Evolutionary conservation across 176 grass and related monocot species (phyloP), one percentile per base, ranked within the genome.

Genomic region (Carex scoparia): DNA sequence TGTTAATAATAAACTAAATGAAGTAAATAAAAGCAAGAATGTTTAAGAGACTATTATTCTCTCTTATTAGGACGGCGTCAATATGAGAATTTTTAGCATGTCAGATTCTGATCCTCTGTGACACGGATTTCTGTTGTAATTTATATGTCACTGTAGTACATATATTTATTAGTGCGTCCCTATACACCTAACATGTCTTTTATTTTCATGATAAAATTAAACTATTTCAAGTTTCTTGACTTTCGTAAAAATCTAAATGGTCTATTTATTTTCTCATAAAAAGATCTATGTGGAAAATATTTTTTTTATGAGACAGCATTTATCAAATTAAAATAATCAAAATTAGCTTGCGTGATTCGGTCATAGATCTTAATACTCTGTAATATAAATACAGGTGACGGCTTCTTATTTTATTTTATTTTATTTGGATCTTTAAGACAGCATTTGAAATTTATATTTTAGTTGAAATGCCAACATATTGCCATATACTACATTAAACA

Each of bases 51-150:
- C 8, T 27, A 27, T 40, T n/a, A 75, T 75, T 51, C 38, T 74
- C 6, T 78, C n/a, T 23, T 79, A 33, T 23, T 79, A 58, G 23
- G 74, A 79, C 74, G 48, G 74, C 74, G 74, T 79, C 42, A 79
- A 56, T 14, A 33, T 59, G 11, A 15, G 48, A 5, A 35, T 14
- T 66, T 66, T 4, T 35, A 10, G 64, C 14, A 67, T 35, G 12
- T 67, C 64, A 67, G 30, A 13, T 67, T 15, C 0, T 14, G 33
- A 38, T 69, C 13, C 3, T 69, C 66, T 42, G 13, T 69, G 66
- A 1, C 66, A 7, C 15, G 1, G 13, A 7, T 18, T 69, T 69
- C 14, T 69, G 66, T 69, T 38, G 33, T 7, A 18, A 16, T 40
- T 38, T 14, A 8, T 69, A 8, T 16, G 14, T 69, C 5, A 5